These are phyloP conservation scores for Fomitopsis schrenkii DNA, from an alignment of 1,284 basidiomycete species.

Conservation along the genomic window DNA sequence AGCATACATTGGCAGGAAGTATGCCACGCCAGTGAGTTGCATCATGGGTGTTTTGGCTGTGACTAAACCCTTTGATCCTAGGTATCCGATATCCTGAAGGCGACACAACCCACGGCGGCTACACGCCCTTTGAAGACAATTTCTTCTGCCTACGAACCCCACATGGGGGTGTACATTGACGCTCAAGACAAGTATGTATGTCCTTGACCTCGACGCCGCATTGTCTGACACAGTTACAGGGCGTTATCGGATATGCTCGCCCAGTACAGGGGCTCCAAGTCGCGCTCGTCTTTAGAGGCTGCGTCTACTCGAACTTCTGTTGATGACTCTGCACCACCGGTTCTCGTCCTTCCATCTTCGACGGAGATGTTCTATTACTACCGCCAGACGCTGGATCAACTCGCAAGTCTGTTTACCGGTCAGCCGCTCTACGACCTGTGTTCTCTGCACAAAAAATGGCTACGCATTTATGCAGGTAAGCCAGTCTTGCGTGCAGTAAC, in stretches of 20 bases:
- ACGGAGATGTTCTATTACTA: slow-evolving; percentile 99
- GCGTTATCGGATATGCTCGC: slow-evolving; percentile 79
- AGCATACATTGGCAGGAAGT: slow-evolving; percentile 71
- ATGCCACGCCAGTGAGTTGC: slow-evolving; percentile 64
- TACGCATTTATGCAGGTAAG: slow-evolving; percentile 87
- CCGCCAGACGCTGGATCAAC: slow-evolving; percentile 91
- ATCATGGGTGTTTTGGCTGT: background rate
- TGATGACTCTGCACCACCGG: slow-evolving; percentile 46
- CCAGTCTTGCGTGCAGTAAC: slow-evolving; percentile 4
- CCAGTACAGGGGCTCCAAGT: slow-evolving; percentile 64
- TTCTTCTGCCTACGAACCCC: slow-evolving; percentile 85
- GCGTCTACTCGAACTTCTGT: slow-evolving; percentile 37
- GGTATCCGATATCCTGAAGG: slow-evolving; percentile 58
- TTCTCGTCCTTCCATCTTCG: slow-evolving; percentile 84
- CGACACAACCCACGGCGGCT: slow-evolving; percentile 40
- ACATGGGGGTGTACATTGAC: slow-evolving; percentile 92
- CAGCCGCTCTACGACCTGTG: slow-evolving; percentile 79
- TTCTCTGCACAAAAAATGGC: slow-evolving; percentile 87
- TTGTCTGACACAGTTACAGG: slow-evolving; percentile 33
- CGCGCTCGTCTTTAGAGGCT: slow-evolving; percentile 68
- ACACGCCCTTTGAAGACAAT: slow-evolving; percentile 61
- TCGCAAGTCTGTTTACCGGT: slow-evolving; percentile 81
- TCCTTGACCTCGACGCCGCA: background rate
- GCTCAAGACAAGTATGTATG: slow-evolving; percentile 85
- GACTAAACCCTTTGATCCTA: background rate